A percentile compares a stretch with the other conserved stretches of the same genome.
Conservation (phyloP, 2,329 filamentous ascomycete genomes). For the Phialocephala sp. region DNA sequence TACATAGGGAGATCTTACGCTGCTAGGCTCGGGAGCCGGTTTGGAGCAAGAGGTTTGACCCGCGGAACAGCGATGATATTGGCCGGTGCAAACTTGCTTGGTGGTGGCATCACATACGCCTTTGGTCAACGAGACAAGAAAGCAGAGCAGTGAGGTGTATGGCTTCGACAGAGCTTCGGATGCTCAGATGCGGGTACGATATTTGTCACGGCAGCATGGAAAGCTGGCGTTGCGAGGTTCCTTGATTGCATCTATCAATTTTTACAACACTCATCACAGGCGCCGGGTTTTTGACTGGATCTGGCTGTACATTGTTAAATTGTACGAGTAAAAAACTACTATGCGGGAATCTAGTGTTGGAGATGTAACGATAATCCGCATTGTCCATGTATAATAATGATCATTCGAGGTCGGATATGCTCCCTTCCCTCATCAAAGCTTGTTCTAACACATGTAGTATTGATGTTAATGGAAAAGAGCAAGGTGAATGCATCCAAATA, state of each 20-base stretch:
- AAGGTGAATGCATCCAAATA: too few species aligned
- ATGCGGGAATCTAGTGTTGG: not conserved
- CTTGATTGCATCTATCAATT: not conserved
- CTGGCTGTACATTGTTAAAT: not conserved
- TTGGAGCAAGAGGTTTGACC: constrained; percentile 56
- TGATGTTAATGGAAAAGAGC: too few species aligned
- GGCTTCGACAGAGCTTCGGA: not conserved
- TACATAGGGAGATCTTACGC: constrained; percentile 29
- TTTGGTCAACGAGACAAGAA: constrained; percentile 39
- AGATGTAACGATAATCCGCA: not conserved
- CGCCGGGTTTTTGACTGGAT: not conserved
- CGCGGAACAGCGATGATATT: constrained; percentile 57
- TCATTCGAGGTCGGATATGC: too few species aligned
- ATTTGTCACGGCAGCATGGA: not conserved
- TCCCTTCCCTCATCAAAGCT: not conserved
- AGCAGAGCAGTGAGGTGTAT: constrained; percentile 16
- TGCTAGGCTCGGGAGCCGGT: constrained; percentile 51
- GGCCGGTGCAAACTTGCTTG: constrained; percentile 55
- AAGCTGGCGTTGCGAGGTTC: not conserved
- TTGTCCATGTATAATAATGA: too few species aligned
- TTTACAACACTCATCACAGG: not conserved
- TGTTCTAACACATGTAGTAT: not conserved
- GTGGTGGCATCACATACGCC: constrained; percentile 57
- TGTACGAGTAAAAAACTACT: too few species aligned
- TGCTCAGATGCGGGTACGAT: not conserved